A percentile compares a stretch with the other conserved stretches of the same genome.
These are phyloP conservation scores for Pseudoperonospora humuli DNA, from an alignment of 352 stramenopile genomes.

Conservation along the genomic window DNA sequence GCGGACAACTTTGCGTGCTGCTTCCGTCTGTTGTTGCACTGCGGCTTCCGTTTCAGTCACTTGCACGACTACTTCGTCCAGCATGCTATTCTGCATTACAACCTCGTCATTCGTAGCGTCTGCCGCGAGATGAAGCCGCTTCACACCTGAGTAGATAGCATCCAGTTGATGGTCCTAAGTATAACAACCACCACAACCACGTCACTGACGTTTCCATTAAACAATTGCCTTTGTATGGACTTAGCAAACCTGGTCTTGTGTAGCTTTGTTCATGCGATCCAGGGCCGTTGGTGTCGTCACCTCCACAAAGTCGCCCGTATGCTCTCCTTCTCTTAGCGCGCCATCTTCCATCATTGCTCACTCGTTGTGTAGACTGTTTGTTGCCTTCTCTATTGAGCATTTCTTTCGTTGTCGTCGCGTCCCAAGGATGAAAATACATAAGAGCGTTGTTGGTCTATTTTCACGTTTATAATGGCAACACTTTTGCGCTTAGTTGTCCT, in stretches of 20 bases:
- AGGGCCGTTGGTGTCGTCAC: constrained; percentile 41
- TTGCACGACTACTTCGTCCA: constrained; percentile 46
- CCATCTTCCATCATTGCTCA: constrained; percentile 20
- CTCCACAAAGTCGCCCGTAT: constrained; percentile 35
- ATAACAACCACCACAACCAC: constrained; percentile 1
- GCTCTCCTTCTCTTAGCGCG: constrained; percentile 13
- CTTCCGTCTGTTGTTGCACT: constrained; percentile 43
- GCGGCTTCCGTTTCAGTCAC: constrained; percentile 31
- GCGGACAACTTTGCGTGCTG: constrained; percentile 39
- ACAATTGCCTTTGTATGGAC: neutral
- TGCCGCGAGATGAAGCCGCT: constrained; percentile 47
- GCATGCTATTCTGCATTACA: constrained; percentile 44
- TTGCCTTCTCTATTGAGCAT: neutral
- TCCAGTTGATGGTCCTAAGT: constrained; percentile 49
- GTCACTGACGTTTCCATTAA: neutral
- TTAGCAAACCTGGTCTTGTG: constrained; percentile 30
- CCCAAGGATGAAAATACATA: constrained; percentile 24
- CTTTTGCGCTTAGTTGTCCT: constrained; percentile 15
- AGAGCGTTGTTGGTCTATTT: no score
- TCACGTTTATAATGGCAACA: no score
- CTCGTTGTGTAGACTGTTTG: neutral
- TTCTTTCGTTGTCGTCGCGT: constrained; percentile 12
- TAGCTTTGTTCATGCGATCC: constrained; percentile 41
- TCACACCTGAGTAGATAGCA: constrained; percentile 40
- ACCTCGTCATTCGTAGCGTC: constrained; percentile 54